phyloP scores from a whole-genome alignment of 2,329 filamentous ascomycete genomes.

The Xylaria sp. region DNA sequence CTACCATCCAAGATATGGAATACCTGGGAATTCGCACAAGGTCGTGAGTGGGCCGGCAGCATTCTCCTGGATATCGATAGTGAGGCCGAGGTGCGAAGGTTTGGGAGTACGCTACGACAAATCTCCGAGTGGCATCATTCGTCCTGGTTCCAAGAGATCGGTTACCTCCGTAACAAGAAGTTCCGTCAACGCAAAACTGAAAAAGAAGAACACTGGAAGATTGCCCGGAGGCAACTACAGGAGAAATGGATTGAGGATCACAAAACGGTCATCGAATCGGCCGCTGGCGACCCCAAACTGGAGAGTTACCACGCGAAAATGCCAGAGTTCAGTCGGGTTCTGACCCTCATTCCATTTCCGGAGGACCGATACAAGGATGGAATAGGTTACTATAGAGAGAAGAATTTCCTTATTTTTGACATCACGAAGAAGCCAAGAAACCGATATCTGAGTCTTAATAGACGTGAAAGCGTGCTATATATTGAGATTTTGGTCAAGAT shows the following conservation, averaged over 20 bases:
- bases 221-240: not conserved
- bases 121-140: not conserved
- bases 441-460: not conserved
- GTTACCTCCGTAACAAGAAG: not conserved
- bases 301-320: not conserved
- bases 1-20: not conserved
- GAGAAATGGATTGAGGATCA: not conserved
- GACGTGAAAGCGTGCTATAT: too few species aligned
- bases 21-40: not conserved
- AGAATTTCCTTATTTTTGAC: not conserved
- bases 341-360: not conserved
- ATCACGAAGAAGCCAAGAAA: not conserved
- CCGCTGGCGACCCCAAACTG: not conserved
- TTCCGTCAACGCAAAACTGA: not conserved
- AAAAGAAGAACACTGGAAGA: not conserved
- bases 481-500: too few species aligned
- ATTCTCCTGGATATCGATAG: slow-evolving; percentile 7
- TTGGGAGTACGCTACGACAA: not conserved
- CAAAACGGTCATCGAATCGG: not conserved
- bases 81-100: not conserved
- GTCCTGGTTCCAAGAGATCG: not conserved
- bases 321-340: slow-evolving; percentile 8
- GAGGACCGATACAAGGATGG: not conserved
- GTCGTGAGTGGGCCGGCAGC: not conserved
- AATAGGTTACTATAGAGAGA: not conserved